Conservation (phyloP, 2,329 filamentous ascomycete genomes). For the Tricladium varicosporioides region DNA sequence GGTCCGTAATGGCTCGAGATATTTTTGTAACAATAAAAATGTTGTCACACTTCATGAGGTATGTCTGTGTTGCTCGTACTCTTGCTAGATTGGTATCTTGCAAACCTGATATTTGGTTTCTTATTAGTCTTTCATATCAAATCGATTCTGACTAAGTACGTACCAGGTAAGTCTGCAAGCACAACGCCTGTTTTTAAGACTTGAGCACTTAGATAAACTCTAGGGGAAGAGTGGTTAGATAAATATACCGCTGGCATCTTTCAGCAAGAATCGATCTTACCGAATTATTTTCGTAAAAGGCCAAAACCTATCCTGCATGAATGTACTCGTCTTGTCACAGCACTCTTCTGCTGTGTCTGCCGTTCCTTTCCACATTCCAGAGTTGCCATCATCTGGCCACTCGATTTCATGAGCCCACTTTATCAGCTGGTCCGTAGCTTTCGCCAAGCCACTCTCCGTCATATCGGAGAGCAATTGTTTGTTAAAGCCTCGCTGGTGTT, state of each 20-base stretch:
- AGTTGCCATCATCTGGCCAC: constrained; percentile 31
- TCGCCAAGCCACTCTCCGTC: constrained; percentile 29
- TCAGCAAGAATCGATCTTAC: constrained; percentile 17
- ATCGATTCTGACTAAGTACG: neutral
- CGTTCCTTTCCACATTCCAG: constrained; percentile 32
- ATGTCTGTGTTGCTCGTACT: constrained; percentile 36
- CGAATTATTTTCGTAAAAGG: constrained; percentile 39
- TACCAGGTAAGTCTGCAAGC: constrained; percentile 37
- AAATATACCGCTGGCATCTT: neutral
- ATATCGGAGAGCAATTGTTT: constrained; percentile 26
- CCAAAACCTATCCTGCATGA: constrained; percentile 36
- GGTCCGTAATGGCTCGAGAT: constrained; percentile 33
- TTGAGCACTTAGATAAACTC: constrained; percentile 34
- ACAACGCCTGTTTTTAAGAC: constrained; percentile 36
- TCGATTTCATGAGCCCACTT: constrained; percentile 32
- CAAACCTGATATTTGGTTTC: constrained; percentile 21
- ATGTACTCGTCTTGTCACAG: constrained; percentile 30
- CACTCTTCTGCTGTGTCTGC: constrained; percentile 35
- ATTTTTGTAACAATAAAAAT: constrained; percentile 38
- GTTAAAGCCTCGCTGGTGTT: constrained; percentile 30
- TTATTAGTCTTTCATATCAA: constrained; percentile 5
- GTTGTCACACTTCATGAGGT: constrained; percentile 36
- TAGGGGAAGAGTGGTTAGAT: constrained; percentile 15
- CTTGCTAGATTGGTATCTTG: constrained; percentile 38
- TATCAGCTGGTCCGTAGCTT: constrained; percentile 27